These are phyloP conservation scores for Bisporella sp. DNA, from an alignment of 2,329 filamentous ascomycete genomes.

Conservation along the genomic window DNA sequence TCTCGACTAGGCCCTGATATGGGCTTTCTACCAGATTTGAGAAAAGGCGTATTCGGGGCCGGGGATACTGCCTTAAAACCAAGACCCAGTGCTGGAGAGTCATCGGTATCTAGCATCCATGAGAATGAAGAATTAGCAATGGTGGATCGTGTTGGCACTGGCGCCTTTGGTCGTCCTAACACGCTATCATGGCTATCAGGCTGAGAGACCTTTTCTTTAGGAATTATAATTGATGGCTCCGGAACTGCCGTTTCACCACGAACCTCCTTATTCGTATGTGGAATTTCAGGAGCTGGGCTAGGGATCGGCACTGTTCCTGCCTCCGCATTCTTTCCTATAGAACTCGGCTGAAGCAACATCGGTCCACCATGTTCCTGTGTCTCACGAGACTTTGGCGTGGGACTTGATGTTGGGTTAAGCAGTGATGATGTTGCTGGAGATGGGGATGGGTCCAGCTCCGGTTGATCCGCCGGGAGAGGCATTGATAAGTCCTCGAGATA, in stretches of 20 bases:
- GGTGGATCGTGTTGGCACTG: conserved; percentile 55
- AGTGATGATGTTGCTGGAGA: background rate
- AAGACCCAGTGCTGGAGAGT: conserved; percentile 8
- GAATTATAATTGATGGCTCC: background rate
- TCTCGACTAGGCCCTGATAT: conserved; percentile 21
- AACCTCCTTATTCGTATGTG: conserved; percentile 34
- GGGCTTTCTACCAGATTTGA: conserved; percentile 19
- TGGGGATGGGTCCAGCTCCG: background rate
- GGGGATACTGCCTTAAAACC: conserved; percentile 15
- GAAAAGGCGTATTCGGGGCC: conserved; percentile 23
- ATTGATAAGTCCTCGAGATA: conserved; percentile 52
- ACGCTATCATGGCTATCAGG: background rate
- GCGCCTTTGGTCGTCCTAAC: conserved; percentile 24
- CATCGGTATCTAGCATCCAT: conserved; percentile 62
- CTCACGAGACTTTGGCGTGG: background rate
- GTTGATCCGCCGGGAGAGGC: conserved; percentile 33
- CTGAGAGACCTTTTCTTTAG: background rate
- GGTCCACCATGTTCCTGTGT: background rate
- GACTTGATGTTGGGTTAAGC: background rate
- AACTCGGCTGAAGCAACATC: background rate
- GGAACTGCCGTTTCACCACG: conserved; percentile 23
- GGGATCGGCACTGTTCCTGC: background rate
- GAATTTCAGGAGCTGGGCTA: conserved; percentile 1
- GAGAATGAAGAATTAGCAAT: conserved; percentile 71
- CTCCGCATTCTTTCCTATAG: background rate